A percentile compares a stretch with the other conserved stretches of the same genome.
Evolutionary conservation across 1,284 basidiomycete genomes (phyloP).

Genomic region (Neotropicomus parvogracilis): DNA sequence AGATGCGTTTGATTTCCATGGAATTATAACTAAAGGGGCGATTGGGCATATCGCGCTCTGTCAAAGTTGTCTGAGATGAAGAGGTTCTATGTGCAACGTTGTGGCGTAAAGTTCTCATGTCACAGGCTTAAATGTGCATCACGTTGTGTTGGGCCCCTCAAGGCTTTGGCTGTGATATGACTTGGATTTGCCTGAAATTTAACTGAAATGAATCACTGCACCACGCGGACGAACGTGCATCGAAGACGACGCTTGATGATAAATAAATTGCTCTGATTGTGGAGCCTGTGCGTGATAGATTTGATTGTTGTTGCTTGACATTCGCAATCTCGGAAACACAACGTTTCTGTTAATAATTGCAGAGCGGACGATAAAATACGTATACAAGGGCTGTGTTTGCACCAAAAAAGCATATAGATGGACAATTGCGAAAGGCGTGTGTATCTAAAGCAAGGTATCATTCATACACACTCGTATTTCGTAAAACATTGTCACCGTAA

Average conservation of each 20-base stretch:
- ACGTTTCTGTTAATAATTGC: constrained; percentile 24
- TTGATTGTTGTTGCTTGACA: constrained; percentile 13
- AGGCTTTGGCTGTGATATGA: constrained; percentile 21
- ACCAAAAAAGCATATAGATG: constrained; percentile 18
- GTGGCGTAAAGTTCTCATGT: constrained; percentile 28
- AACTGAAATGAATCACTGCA: constrained; percentile 8
- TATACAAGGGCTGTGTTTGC: constrained; percentile 15
- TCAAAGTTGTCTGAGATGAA: constrained; percentile 18
- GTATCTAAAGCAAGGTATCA: constrained; percentile 24
- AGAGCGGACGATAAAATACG: constrained; percentile 15
- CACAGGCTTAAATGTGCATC: constrained; percentile 11
- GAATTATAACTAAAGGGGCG: constrained; percentile 16
- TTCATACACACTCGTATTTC: constrained; percentile 13
- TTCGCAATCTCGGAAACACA: constrained; percentile 7
- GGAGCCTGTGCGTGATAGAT: constrained; percentile 22
- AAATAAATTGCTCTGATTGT: constrained; percentile 16
- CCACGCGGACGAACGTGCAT: constrained; percentile 19
- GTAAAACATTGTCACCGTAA: constrained; percentile 31
- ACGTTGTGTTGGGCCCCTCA: constrained; percentile 23
- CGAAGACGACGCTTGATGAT: constrained; percentile 12
- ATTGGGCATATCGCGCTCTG: constrained; percentile 4
- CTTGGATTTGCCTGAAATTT: constrained; percentile 10
- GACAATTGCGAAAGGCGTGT: constrained; percentile 16
- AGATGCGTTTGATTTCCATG: constrained; percentile 9
- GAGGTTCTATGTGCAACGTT: constrained; percentile 14